phyloP scores from a whole-genome alignment of 2,329 filamentous ascomycete species.

The Sarocladium brachiariae region DNA sequence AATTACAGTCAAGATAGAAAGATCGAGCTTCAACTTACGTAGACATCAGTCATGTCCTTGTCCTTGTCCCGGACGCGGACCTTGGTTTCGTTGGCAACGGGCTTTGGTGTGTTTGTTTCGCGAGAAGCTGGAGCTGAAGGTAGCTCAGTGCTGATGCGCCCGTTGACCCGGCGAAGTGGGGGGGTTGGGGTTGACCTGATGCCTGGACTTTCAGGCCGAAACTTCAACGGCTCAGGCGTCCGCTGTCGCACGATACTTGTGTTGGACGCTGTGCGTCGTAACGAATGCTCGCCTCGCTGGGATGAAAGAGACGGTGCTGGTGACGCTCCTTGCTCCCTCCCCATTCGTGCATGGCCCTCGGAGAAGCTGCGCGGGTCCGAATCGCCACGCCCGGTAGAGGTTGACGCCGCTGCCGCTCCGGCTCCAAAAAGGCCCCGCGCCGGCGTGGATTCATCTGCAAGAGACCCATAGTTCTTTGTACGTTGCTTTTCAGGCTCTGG shows the following conservation, averaged over 20 bases:
- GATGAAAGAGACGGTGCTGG: slow-evolving; percentile 3
- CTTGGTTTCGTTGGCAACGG: slow-evolving; percentile 65
- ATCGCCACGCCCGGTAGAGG: not conserved
- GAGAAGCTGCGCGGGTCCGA: slow-evolving; percentile 29
- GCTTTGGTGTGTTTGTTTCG: slow-evolving; percentile 36
- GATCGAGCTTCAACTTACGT: slow-evolving; percentile 57
- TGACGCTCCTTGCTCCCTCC: not conserved
- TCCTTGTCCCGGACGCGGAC: slow-evolving; percentile 70
- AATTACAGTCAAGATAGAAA: not conserved
- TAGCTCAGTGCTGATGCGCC: slow-evolving; percentile 68
- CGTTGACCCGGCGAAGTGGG: slow-evolving; percentile 63
- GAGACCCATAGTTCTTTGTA: slow-evolving; percentile 12
- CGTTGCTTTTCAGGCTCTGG: slow-evolving; percentile 31
- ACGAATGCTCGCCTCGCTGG: slow-evolving; percentile 17
- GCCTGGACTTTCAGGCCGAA: slow-evolving; percentile 59
- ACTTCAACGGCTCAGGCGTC: slow-evolving; percentile 46
- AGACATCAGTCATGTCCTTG: slow-evolving; percentile 80
- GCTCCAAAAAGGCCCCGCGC: slow-evolving; percentile 9
- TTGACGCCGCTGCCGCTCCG: slow-evolving; percentile 10
- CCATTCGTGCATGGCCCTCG: slow-evolving; percentile 18
- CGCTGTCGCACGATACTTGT: slow-evolving; percentile 44
- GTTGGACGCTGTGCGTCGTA: slow-evolving; percentile 44
- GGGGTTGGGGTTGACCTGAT: slow-evolving; percentile 45
- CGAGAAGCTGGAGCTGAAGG: slow-evolving; percentile 17
- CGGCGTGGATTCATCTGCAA: slow-evolving; percentile 2